These are phyloP conservation scores for Cladophialophora immunda DNA, from an alignment of 2,329 filamentous ascomycete genomes.

Conservation along the genomic window DNA sequence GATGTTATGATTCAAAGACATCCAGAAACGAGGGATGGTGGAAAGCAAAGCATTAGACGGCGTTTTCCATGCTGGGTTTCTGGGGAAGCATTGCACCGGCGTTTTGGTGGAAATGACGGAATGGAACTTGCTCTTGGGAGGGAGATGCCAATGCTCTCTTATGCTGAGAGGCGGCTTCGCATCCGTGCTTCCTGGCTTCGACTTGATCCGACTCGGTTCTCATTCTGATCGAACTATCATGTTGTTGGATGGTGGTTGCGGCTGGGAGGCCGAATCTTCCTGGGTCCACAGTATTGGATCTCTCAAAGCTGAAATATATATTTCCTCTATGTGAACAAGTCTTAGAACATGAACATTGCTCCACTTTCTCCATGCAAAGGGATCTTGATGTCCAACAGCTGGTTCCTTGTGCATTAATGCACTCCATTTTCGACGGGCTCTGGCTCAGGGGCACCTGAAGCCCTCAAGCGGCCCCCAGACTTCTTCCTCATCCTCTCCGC, in stretches of 20 bases:
- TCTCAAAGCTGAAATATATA: not conserved
- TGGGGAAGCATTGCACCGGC: constrained; percentile 18
- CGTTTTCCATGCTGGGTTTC: constrained; percentile 3
- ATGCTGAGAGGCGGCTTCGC: not conserved
- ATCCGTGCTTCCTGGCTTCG: not conserved
- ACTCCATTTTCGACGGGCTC: constrained; percentile 11
- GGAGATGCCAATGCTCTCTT: not conserved
- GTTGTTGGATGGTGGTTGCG: not conserved
- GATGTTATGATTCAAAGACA: constrained; percentile 4
- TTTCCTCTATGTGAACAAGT: not conserved
- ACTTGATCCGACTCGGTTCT: not conserved
- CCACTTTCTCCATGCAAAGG: not conserved
- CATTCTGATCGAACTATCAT: not conserved
- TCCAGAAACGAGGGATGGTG: constrained; percentile 7
- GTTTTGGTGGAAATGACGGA: not conserved
- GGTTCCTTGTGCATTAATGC: not conserved
- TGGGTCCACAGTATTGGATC: not conserved
- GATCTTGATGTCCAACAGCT: not conserved
- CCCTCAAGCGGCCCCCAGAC: constrained; percentile 27
- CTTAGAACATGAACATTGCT: constrained; percentile 1
- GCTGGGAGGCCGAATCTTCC: not conserved
- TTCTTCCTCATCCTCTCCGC: constrained; percentile 34
- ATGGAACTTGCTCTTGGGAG: not conserved
- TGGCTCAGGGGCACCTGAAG: constrained; percentile 22
- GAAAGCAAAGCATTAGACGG: constrained; percentile 21